These are phyloP conservation scores for Umbelopsis sp. DNA, from an alignment of 192 early-diverging fungal species.

Conservation along the genomic window DNA sequence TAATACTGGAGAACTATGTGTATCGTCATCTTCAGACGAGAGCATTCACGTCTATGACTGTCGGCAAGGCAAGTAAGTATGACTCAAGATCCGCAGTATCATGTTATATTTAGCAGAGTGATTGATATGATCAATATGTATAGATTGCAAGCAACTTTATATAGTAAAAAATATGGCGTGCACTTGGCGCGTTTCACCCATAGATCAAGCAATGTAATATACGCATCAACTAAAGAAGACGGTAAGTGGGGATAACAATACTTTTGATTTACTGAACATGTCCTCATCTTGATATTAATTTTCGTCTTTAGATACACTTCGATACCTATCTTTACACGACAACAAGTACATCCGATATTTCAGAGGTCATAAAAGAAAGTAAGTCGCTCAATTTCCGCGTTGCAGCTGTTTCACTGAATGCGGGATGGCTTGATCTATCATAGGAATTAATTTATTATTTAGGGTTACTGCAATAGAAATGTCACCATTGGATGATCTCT, in stretches of 20 bases:
- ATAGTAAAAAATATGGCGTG: constrained; percentile 96
- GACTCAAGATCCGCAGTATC: neutral
- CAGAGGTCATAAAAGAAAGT: constrained; percentile 78
- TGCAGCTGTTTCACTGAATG: neutral
- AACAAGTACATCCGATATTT: constrained; percentile 96
- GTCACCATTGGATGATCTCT: constrained; percentile 79
- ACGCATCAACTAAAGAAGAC: constrained; percentile 95
- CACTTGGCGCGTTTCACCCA: constrained; percentile 88
- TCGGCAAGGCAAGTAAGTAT: constrained; percentile 72
- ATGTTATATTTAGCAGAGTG: neutral
- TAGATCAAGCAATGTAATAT: constrained; percentile 73
- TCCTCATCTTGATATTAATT: neutral
- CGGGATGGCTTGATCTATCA: neutral
- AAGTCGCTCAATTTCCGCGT: constrained; percentile 4
- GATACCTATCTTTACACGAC: constrained; percentile 93
- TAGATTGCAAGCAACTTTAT: constrained; percentile 72
- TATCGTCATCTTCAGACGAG: constrained; percentile 87
- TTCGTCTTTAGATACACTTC: constrained; percentile 70
- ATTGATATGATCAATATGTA: neutral
- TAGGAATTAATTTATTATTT: neutral
- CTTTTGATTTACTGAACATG: neutral
- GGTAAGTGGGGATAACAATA: constrained; percentile 44
- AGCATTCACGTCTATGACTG: constrained; percentile 86
- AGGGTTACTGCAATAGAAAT: constrained; percentile 82
- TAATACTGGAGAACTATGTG: constrained; percentile 69